A percentile compares a stretch with the other conserved stretches of the same genome.
Evolutionary conservation across 441 rosid species (phyloP).

Genomic region (Gossypium schwendimanii): DNA sequence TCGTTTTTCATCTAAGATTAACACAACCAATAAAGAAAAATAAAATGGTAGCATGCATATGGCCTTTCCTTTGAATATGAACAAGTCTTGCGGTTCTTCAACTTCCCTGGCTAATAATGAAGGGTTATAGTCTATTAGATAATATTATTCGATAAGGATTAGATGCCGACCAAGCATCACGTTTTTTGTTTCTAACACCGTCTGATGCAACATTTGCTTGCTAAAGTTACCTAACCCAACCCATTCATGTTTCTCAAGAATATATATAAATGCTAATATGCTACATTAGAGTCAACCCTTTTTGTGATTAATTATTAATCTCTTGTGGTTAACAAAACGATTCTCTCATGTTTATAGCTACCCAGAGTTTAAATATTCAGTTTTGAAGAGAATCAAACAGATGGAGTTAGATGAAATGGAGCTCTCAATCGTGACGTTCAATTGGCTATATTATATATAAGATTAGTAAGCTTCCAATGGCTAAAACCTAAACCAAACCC

Average conservation of each 20-base stretch:
- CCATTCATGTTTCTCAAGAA: background rate
- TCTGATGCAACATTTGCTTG: constrained; percentile 31
- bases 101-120: background rate
- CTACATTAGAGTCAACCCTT: constrained; percentile 15
- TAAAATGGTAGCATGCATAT: background rate
- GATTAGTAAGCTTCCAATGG: constrained; percentile 1
- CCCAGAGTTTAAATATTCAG: background rate
- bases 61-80: background rate
- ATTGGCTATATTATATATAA: background rate
- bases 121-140: constrained; percentile 3
- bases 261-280: background rate
- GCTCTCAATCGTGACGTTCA: constrained; percentile 42
- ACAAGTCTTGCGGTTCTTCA: background rate
- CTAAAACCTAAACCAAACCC: background rate
- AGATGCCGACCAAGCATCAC: constrained; percentile 53
- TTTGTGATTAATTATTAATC: background rate
- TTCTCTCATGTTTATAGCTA: background rate
- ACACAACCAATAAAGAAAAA: background rate
- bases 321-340: background rate
- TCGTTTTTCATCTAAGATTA: background rate
- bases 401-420: constrained; percentile 37
- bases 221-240: constrained; percentile 28
- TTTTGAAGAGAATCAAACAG: constrained; percentile 5
- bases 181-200: constrained; percentile 16
- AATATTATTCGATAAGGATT: constrained; percentile 15